These are phyloP conservation scores for Suillus alpinus DNA, from an alignment of 768 basidiomycete genomes.

Conservation along the genomic window DNA sequence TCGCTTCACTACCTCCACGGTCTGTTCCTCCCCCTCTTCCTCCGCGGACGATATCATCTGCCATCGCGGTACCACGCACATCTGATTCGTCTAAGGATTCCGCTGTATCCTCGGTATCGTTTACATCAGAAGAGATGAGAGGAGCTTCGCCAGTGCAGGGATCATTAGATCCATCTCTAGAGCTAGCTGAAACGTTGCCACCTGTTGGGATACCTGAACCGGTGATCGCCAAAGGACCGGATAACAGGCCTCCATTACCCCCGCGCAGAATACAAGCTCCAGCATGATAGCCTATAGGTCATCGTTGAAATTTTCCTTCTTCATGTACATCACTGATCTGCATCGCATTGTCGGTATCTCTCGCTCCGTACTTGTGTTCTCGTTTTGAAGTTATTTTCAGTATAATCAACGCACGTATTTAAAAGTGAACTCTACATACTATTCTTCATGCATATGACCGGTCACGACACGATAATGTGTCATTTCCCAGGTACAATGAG, in stretches of 20 bases:
- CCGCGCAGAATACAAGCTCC: slow-evolving; percentile 24
- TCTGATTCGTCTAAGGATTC: slow-evolving; percentile 24
- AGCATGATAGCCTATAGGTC: slow-evolving; percentile 7
- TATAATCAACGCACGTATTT: slow-evolving; percentile 7
- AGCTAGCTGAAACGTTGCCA: slow-evolving; percentile 1
- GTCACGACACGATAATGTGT: not conserved
- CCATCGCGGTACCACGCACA: slow-evolving; percentile 25
- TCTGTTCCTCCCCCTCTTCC: slow-evolving; percentile 38
- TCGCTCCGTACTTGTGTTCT: not conserved
- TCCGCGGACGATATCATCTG: slow-evolving; percentile 37
- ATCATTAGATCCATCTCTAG: slow-evolving; percentile 6
- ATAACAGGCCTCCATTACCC: slow-evolving; percentile 32
- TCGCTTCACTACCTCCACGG: slow-evolving; percentile 22
- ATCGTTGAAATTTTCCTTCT: not conserved
- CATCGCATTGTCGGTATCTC: slow-evolving; percentile 1
- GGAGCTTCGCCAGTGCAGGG: slow-evolving; percentile 23
- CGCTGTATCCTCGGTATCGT: slow-evolving; percentile 22
- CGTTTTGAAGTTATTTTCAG: not conserved
- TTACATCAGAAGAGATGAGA: slow-evolving; percentile 47
- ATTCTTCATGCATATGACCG: not conserved
- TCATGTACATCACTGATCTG: slow-evolving; percentile 2
- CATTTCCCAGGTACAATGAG: not conserved
- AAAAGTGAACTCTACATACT: not conserved
- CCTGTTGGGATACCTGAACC: slow-evolving; percentile 7
- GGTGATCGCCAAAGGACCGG: slow-evolving; percentile 2